Evolutionary conservation across 179 eudicot species (phyloP).

Genomic region (Vitellaria paradoxa): DNA sequence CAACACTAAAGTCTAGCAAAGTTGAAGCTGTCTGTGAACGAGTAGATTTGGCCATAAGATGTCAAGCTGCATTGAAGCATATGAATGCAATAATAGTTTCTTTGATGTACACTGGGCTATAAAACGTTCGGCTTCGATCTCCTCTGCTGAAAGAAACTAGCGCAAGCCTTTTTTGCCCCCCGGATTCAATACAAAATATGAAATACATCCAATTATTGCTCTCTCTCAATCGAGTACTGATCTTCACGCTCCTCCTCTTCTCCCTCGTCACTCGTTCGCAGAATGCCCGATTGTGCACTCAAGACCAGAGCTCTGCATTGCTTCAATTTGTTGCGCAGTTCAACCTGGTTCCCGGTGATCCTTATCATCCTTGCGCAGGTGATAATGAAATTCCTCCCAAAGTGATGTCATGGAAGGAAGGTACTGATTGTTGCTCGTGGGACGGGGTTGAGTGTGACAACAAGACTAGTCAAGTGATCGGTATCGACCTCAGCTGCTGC

Average conservation of each 20-base stretch:
- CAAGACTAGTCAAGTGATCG: constrained; percentile 22
- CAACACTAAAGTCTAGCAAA: too few species aligned
- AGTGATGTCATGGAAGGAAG: not conserved
- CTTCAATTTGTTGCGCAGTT: not conserved
- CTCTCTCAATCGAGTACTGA: too few species aligned
- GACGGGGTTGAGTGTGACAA: constrained; percentile 30
- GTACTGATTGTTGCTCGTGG: constrained; percentile 30
- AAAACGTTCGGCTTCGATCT: not conserved
- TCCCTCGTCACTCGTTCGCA: not conserved
- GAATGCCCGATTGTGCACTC: not conserved
- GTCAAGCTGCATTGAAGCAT: too few species aligned
- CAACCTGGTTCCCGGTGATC: not conserved
- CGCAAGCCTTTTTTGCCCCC: too few species aligned
- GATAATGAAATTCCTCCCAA: not conserved
- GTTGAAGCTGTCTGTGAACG: too few species aligned
- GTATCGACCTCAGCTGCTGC: constrained; percentile 29
- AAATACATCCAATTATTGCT: too few species aligned
- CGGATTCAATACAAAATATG: too few species aligned
- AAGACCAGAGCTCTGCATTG: not conserved
- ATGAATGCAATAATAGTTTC: too few species aligned
- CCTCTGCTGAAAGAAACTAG: not conserved
- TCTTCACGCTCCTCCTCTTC: too few species aligned
- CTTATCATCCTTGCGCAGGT: not conserved
- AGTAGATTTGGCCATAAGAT: too few species aligned
- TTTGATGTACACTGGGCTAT: not conserved